These are phyloP conservation scores for Phialocephala subalpina DNA, from an alignment of 2,329 filamentous ascomycete genomes.

Conservation along the genomic window DNA sequence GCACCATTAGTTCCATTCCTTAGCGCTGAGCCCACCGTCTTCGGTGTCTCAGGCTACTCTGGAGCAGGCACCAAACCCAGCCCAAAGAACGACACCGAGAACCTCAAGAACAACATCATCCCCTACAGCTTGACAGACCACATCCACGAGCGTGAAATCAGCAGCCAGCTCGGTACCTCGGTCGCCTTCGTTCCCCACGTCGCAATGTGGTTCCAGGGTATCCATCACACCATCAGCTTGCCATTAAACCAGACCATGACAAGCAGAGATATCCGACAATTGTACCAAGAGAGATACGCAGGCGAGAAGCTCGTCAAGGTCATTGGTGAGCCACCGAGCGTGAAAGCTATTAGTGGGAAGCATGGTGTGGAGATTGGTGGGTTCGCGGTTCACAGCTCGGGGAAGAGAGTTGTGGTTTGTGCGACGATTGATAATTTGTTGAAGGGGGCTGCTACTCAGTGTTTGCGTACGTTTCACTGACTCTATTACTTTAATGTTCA, in stretches of 20 bases:
- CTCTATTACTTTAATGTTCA: background rate
- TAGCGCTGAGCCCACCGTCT: constrained; percentile 80
- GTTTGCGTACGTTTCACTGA: constrained; percentile 73
- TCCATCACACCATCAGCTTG: constrained; percentile 90
- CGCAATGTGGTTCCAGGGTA: constrained; percentile 96
- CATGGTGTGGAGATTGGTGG: constrained; percentile 94
- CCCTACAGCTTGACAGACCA: constrained; percentile 93
- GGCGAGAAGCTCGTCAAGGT: constrained; percentile 96
- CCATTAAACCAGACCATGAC: constrained; percentile 88
- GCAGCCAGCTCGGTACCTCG: constrained; percentile 73
- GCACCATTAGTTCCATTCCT: constrained; percentile 80
- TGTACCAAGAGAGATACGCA: constrained; percentile 96
- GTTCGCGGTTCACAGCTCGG: constrained; percentile 89
- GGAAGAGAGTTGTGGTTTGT: constrained; percentile 93
- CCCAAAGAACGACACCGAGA: constrained; percentile 89
- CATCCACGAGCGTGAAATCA: constrained; percentile 94
- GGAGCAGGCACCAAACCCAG: constrained; percentile 94
- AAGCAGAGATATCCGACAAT: constrained; percentile 88
- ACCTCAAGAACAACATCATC: constrained; percentile 86
- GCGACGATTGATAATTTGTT: constrained; percentile 93
- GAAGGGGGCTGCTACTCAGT: constrained; percentile 93
- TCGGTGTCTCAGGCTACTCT: constrained; percentile 93
- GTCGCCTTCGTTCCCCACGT: constrained; percentile 94
- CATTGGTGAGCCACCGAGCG: constrained; percentile 83
- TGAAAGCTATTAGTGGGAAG: constrained; percentile 84